A percentile compares a stretch with the other conserved stretches of the same genome.
Conservation (phyloP, 164 flowering plant genomes). For the Amborella trichopoda region DNA sequence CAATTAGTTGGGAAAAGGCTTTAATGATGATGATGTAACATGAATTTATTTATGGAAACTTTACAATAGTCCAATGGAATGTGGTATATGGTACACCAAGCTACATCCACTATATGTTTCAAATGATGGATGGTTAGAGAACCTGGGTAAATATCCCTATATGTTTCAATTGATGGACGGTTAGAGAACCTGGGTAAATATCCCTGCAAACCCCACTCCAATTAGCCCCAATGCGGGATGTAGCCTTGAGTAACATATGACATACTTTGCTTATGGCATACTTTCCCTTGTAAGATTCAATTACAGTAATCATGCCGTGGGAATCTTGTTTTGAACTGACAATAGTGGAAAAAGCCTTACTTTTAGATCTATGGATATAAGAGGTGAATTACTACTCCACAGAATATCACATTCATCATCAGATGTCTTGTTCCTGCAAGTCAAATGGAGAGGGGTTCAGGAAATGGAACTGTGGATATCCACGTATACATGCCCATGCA, state of each 20-base stretch:
- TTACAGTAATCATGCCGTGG: not conserved
- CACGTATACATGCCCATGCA: not conserved
- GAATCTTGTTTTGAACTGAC: not conserved
- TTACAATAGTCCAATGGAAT: too few species aligned
- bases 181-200: too few species aligned
- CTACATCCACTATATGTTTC: too few species aligned
- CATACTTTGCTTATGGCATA: not conserved
- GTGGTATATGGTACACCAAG: too few species aligned
- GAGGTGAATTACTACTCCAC: conserved; percentile 41
- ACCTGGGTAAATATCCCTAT: too few species aligned
- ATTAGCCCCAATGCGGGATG: conserved; percentile 1
- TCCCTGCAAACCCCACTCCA: not conserved
- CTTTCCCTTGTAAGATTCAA: not conserved
- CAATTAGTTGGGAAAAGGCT: not conserved
- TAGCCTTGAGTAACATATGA: not conserved
- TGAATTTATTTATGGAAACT: too few species aligned
- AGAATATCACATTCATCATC: conserved; percentile 34
- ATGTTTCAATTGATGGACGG: too few species aligned
- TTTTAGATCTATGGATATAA: conserved; percentile 47
- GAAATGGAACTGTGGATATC: not conserved
- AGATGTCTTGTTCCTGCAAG: conserved; percentile 49
- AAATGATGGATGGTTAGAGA: too few species aligned
- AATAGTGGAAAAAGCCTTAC: conserved; percentile 27
- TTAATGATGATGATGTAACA: too few species aligned
- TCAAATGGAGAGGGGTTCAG: not conserved